Percentiles rank a stretch among this genome's conserved stretches.
Evolutionary conservation across 805 yeast species (phyloP).

Genomic region (Suhomyces kilbournensis): DNA sequence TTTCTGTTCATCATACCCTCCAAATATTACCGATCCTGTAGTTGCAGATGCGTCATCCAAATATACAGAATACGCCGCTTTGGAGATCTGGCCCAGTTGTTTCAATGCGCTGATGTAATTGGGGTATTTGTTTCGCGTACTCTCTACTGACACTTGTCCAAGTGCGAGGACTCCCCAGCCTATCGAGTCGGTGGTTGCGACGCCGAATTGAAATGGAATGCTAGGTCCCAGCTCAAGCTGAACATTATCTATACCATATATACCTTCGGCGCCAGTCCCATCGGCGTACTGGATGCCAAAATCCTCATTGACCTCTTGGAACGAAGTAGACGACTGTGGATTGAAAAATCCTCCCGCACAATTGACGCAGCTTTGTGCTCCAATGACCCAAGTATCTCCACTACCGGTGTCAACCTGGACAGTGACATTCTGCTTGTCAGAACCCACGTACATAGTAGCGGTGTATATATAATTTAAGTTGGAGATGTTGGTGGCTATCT

Average conservation of each 20-base stretch:
- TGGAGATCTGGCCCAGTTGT: slow-evolving; percentile 8
- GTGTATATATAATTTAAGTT: slow-evolving; percentile 2
- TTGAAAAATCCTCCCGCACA: slow-evolving; percentile 8
- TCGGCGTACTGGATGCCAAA: slow-evolving; percentile 8
- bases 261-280: slow-evolving; percentile 5
- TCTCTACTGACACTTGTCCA: background rate
- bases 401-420: slow-evolving; percentile 11
- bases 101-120: slow-evolving; percentile 12
- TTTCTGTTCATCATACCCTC: slow-evolving; percentile 22
- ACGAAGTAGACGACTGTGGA: slow-evolving; percentile 8
- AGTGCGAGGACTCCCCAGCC: slow-evolving; percentile 6
- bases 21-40: slow-evolving; percentile 17
- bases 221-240: slow-evolving; percentile 2
- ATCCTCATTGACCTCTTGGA: background rate
- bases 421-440: slow-evolving; percentile 7
- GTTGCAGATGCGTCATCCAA: slow-evolving; percentile 7
- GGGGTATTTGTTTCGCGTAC: slow-evolving; percentile 3
- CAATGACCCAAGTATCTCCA: slow-evolving; percentile 9
- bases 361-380: background rate
- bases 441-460: slow-evolving; percentile 6
- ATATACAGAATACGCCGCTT: slow-evolving; percentile 13
- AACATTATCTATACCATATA: slow-evolving; percentile 6
- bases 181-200: slow-evolving; percentile 1
- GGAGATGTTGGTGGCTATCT: background rate
- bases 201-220: slow-evolving; percentile 8